These are phyloP conservation scores for Pseudofabraea citricarpa DNA, from an alignment of 2,329 filamentous ascomycete genomes.

Conservation along the genomic window DNA sequence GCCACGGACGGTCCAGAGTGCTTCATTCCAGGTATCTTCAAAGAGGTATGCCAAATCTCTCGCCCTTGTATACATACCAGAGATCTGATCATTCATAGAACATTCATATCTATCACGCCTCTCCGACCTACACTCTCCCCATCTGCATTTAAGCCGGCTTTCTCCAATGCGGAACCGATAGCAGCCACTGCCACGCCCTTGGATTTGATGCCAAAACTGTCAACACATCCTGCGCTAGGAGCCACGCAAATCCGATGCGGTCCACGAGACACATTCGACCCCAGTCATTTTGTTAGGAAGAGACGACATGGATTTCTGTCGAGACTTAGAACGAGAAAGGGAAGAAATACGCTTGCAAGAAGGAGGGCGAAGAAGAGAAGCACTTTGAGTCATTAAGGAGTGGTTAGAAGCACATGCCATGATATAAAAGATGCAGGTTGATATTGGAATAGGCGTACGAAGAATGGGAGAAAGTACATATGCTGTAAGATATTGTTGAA, in stretches of 20 bases:
- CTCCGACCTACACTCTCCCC: slow-evolving; percentile 22
- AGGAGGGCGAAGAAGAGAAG: slow-evolving; percentile 27
- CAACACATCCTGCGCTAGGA: slow-evolving; percentile 23
- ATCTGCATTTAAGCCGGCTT: slow-evolving; percentile 9
- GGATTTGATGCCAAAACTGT: slow-evolving; percentile 26
- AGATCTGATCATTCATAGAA: too few species aligned
- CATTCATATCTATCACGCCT: slow-evolving; percentile 25
- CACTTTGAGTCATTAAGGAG: slow-evolving; percentile 29
- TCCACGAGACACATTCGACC: slow-evolving; percentile 28
- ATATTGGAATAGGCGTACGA: too few species aligned
- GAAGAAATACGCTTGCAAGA: slow-evolving; percentile 23
- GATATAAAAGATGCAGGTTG: too few species aligned
- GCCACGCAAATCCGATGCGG: slow-evolving; percentile 26
- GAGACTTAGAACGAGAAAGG: slow-evolving; percentile 27
- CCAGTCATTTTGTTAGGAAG: slow-evolving; percentile 32
- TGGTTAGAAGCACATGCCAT: too few species aligned
- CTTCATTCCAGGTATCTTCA: slow-evolving; percentile 7
- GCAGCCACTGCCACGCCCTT: slow-evolving; percentile 6
- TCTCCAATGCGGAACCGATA: not conserved
- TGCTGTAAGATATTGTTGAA: too few species aligned
- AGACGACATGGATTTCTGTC: slow-evolving; percentile 31
- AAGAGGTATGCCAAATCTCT: too few species aligned
- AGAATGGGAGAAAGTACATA: too few species aligned
- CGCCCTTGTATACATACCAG: too few species aligned
- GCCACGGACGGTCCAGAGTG: slow-evolving; percentile 6